Base-by-base conservation (phyloP, 345 rosid genomes). In the Cardamine occulta region DNA sequence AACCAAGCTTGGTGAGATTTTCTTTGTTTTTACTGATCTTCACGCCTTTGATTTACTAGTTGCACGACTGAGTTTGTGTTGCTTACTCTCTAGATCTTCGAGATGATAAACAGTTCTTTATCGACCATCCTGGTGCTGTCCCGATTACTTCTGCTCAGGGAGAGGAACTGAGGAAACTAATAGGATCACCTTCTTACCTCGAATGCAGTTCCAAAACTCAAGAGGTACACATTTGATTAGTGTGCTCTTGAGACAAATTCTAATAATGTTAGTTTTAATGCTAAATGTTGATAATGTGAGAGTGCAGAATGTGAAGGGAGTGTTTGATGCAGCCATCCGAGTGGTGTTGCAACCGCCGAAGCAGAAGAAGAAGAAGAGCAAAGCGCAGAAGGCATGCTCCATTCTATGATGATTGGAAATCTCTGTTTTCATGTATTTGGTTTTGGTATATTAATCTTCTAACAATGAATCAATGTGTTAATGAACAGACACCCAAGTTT, bases 281-380 rank as follows among this genome's bases (percentile, higher is more conserved):
- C 57, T 66, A 29, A 28, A 9, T 63, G 40, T 56, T 68, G 54
- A 23, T 68, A 2, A 37, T 26, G 17, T 37, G 65, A 29, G 54
- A 11, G 13, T 51, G 69, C 88, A 94, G 98, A 90, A 91, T 78
- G 96, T 94, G 85, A 94, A 94, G 76, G 92, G 76, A 26, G 97
- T 91, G 51, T 94, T 94, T 74, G 98, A 94, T 57, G 88, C 91
- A 63, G 98, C 98, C 76, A 94, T 94, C 48, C 85, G 78, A 76
- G 97, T 94, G 14, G 97, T 91, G 53, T 97, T 94, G 74, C 98
- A 94, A 82, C 97, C 97, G 3, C 97, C 98, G 1, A 94, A 94
- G 81, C 81, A 79, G 74, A 86, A 91, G 86, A 94, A 88, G 68
- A 94, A 88, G 92, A 94, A 94, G 91, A 84, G 74, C 83, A 88